Conservation (phyloP, 164 flowering plant genomes). For the Litsea cubeba region DNA sequence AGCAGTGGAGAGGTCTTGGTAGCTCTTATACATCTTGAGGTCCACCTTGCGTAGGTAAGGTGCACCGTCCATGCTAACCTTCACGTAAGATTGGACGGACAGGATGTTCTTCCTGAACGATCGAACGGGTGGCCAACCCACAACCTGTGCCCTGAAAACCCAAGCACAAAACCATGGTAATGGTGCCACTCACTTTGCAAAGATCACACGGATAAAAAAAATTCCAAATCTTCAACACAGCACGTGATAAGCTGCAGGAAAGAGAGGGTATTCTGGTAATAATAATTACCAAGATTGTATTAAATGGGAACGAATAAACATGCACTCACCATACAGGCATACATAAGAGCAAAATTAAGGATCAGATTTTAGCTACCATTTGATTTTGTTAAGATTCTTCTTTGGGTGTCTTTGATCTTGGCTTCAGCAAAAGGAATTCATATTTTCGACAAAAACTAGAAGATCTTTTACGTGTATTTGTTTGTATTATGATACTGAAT, state of each 20-base stretch:
- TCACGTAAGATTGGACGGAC: conserved; percentile 42
- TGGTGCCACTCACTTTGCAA: neutral
- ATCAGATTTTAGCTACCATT: no score
- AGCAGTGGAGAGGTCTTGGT: conserved; percentile 60
- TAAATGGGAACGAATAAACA: no score
- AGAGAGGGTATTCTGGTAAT: no score
- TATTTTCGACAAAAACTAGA: neutral
- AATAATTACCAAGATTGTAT: neutral
- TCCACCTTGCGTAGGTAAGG: conserved; percentile 77
- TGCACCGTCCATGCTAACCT: conserved; percentile 78
- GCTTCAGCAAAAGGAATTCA: neutral
- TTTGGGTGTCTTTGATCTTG: neutral
- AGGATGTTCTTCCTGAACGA: conserved; percentile 64
- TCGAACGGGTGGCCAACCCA: conserved; percentile 81
- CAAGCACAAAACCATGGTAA: neutral
- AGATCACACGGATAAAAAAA: neutral
- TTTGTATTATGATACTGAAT: neutral
- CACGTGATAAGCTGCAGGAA: neutral
- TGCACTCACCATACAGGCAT: no score
- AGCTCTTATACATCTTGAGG: conserved; percentile 56
- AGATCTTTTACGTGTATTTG: neutral
- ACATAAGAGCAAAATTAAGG: no score
- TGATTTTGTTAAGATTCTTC: no score
- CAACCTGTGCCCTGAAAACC: conserved; percentile 37
- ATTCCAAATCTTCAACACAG: neutral